Base-by-base conservation (phyloP, 1,284 basidiomycete genomes). In the Anthracocystis setariae region DNA sequence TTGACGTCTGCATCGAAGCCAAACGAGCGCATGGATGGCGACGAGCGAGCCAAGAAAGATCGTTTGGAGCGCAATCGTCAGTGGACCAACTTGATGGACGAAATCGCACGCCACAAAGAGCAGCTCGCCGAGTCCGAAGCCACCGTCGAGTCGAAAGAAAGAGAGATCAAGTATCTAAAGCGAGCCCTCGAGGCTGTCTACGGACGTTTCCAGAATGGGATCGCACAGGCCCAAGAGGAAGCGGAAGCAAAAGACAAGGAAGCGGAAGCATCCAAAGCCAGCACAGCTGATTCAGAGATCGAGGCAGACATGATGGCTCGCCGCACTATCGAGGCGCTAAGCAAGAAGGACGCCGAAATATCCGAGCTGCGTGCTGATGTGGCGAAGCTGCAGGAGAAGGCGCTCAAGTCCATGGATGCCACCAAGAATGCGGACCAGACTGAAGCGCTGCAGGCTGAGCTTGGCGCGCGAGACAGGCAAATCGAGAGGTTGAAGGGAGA, bases 141-240 rank as follows among this genome's bases (percentile, higher is more conserved):
- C 5, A 75, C 82, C 2, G 46, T 89, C 2, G 83, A 84, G 12
- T 84, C 86, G 54, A 90, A 89, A 76, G 88, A 90, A 65, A 92
- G 91, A 76, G 91, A 92, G 65, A 86, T 90, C 49, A 78, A 87
- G 1, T 91, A 90, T 75, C 86, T 93, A 46, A 92, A 93, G 77
- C 89, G 90, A 15, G 91, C 91, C 13, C 85, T 95, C 39, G 91
- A 93, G 81, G 90, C 91, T 8, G 90, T 94, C 8, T 92, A 92
- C 81, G 90, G 89, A 18, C 87, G 91, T 17, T 90, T 93, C 80
- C 86, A 87, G 71, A 83, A 86, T 39, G 47, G 61, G 7, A 46
- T 73, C 8, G 50, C 84, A 84, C 43, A 85, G 84, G 52, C 83
- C 85, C 60, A 64, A 35, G 70, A 68, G 37, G 70, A 68, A 21